These are phyloP conservation scores for Sclerotinia minor DNA, from an alignment of 2,329 filamentous ascomycete species.

Conservation along the genomic window DNA sequence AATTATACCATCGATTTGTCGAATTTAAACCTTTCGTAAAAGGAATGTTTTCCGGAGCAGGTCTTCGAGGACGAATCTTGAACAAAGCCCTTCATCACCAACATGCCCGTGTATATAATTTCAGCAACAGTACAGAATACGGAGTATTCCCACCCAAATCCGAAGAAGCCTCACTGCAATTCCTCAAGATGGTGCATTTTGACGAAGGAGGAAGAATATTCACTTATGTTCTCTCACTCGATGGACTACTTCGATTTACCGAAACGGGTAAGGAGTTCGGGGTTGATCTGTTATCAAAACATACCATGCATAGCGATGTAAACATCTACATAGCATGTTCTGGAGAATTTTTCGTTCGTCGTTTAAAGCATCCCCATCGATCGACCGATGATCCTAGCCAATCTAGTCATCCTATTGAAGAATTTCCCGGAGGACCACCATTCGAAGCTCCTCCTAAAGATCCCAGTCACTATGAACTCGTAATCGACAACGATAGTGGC, in stretches of 20 bases:
- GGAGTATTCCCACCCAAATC: slow-evolving; percentile 67
- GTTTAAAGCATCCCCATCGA: slow-evolving; percentile 56
- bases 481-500: slow-evolving; percentile 94
- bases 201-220: slow-evolving; percentile 84
- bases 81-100: slow-evolving; percentile 89
- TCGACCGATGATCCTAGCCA: slow-evolving; percentile 48
- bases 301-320: slow-evolving; percentile 95
- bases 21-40: slow-evolving; percentile 91
- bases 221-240: slow-evolving; percentile 88
- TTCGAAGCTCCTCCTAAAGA: slow-evolving; percentile 47
- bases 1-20: slow-evolving; percentile 87
- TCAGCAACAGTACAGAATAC: slow-evolving; percentile 71
- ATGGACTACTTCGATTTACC: slow-evolving; percentile 84
- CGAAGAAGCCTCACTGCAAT: slow-evolving; percentile 71
- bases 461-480: slow-evolving; percentile 71
- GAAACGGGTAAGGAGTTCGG: slow-evolving; percentile 96
- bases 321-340: slow-evolving; percentile 88
- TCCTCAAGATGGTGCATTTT: slow-evolving; percentile 83
- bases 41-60: slow-evolving; percentile 79
- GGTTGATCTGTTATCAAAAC: slow-evolving; percentile 89
- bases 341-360: slow-evolving; percentile 88
- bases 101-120: slow-evolving; percentile 87
- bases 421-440: slow-evolving; percentile 51
- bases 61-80: slow-evolving; percentile 75
- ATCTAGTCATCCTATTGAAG: slow-evolving; percentile 53